These are phyloP conservation scores for Saccharomycopsis fodiens DNA, from an alignment of 805 yeast genomes.

Conservation along the genomic window DNA sequence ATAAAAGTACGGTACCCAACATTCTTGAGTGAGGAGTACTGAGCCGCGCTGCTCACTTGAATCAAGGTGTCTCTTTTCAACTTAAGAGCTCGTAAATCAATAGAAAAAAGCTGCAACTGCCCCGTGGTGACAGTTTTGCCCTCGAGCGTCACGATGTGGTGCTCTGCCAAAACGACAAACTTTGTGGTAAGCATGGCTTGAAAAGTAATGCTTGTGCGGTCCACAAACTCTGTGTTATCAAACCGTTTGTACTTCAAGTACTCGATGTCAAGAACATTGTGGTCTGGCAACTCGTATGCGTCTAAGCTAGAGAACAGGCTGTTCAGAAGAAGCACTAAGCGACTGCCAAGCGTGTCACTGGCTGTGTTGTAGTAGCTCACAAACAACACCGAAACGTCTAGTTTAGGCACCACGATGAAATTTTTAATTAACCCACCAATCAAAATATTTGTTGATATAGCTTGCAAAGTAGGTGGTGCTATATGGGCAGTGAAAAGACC, in stretches of 20 bases:
- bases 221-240: conserved; percentile 10
- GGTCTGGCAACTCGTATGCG: not conserved
- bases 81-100: not conserved
- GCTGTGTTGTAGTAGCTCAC: not conserved
- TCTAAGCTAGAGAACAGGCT: not conserved
- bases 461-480: not conserved
- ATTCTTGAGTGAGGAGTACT: conserved; percentile 8
- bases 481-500: not conserved
- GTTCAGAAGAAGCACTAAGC: not conserved
- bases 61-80: not conserved
- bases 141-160: not conserved
- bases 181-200: conserved; percentile 12
- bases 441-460: not conserved
- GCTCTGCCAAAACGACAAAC: conserved; percentile 4
- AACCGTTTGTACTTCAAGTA: conserved; percentile 4
- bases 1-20: conserved; percentile 16
- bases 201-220: conserved; percentile 15
- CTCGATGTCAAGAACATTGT: conserved; percentile 5
- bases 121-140: not conserved
- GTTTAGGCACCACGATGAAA: not conserved
- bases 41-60: not conserved
- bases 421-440: conserved; percentile 7
- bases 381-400: not conserved
- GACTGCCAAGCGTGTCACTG: not conserved
- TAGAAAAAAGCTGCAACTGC: conserved; percentile 10